Evolutionary conservation across 2,329 filamentous ascomycete genomes (phyloP).

Genomic region (Penicillium thymicola): DNA sequence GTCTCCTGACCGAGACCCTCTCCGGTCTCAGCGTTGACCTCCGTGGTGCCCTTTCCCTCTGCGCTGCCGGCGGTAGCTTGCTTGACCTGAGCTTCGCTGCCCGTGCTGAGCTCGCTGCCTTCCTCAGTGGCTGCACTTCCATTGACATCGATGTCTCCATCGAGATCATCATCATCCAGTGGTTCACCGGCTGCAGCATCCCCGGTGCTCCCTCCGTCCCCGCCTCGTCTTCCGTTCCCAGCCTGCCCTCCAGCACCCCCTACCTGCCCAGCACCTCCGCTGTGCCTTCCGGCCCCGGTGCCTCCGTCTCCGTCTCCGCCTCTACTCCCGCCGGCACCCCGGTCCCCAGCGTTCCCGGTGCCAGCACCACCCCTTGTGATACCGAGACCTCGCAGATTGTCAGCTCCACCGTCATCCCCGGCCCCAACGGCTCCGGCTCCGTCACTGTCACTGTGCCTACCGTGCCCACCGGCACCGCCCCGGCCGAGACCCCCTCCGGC

Average conservation of each 20-base stretch:
- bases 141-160: slow-evolving; percentile 39
- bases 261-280: slow-evolving; percentile 7
- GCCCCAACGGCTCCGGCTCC: neutral
- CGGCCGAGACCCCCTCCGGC: slow-evolving; percentile 15
- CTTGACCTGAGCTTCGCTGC: slow-evolving; percentile 30
- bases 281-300: slow-evolving; percentile 7
- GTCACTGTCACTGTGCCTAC: slow-evolving; percentile 6
- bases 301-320: slow-evolving; percentile 1
- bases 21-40: slow-evolving; percentile 30
- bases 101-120: slow-evolving; percentile 36
- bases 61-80: slow-evolving; percentile 34
- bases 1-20: slow-evolving; percentile 31
- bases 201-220: slow-evolving; percentile 18
- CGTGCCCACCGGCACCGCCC: slow-evolving; percentile 8
- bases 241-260: slow-evolving; percentile 16
- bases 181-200: slow-evolving; percentile 33
- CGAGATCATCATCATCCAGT: slow-evolving; percentile 48
- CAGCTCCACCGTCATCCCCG: slow-evolving; percentile 4
- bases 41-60: slow-evolving; percentile 31
- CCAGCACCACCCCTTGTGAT: slow-evolving; percentile 8
- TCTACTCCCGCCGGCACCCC: neutral
- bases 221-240: slow-evolving; percentile 18
- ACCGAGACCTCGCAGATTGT: slow-evolving; percentile 6
- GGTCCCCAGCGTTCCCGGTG: slow-evolving; percentile 3
- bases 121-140: slow-evolving; percentile 31